Base-by-base conservation (phyloP, 345 rosid species). In the Erodium maritimum region DNA sequence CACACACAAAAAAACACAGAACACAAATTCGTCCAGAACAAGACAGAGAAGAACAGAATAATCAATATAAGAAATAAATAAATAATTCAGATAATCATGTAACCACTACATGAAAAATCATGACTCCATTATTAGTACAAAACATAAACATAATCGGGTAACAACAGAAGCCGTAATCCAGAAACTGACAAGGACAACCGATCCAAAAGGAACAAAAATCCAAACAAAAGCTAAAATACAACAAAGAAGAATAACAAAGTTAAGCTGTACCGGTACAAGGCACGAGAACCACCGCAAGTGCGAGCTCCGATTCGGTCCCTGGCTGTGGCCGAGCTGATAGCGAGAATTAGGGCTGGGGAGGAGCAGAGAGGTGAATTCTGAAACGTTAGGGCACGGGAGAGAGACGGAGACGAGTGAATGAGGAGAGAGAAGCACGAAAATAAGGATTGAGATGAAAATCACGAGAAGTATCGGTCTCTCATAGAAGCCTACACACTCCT, bases 321-420 rank as follows among this genome's bases (percentile, higher is more conserved):
- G 22, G 2, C 20, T 20, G 21, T 17, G 17, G 34, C n/a, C 53
- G 24, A 46, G 34, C 17, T 56, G 56, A 59, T 34, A 20, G 61
- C 17, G 58, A 52, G 33, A 55, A 54, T 63, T 63, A 17, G 7
- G 33, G 50, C 53, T 63, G 23, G 55, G 21, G 62, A 50, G 67
- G 42, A 51, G 33, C 42, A 29, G 63, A 22, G 6, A 34, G 19
- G 33, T n/a, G 66, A 52, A n/a, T 58, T 64, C 37, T 64, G 67
- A 71, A 72, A 72, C 69, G 74, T 72, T 70, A 71, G 65, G 59
- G 68, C 65, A 54, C 64, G 67, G 68, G 61, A 22, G 52, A 23
- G 61, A 21, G 52, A 34, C 9, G 13, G 54, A 24, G 52, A 5
- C 23, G 62, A 67, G 69, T 73, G 78, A 75, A 68, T 73, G 73